phyloP scores from a whole-genome alignment of 805 yeast genomes.

The Saturnispora sekii region DNA sequence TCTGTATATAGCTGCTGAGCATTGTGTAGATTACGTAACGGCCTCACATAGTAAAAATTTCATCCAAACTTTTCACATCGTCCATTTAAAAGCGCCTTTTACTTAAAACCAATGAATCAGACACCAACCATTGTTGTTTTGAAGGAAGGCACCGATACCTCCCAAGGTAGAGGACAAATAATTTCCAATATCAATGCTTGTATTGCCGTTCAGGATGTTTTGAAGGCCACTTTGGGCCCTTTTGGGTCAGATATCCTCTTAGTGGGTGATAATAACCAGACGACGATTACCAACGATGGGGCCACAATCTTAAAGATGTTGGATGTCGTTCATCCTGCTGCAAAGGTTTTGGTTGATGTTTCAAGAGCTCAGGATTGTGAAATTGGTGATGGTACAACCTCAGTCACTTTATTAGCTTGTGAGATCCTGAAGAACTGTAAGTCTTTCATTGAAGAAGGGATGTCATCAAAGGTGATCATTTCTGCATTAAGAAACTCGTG shows the following conservation, averaged over 20 bases:
- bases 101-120: constrained; percentile 39
- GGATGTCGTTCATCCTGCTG: constrained; percentile 96
- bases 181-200: constrained; percentile 95
- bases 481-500: constrained; percentile 85
- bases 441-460: constrained; percentile 89
- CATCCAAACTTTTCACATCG: neutral
- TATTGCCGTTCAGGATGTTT: constrained; percentile 90
- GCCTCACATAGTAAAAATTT: neutral
- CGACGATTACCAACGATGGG: constrained; percentile 97
- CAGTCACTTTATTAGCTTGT: constrained; percentile 85
- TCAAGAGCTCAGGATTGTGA: constrained; percentile 97
- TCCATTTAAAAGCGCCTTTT: neutral
- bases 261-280: constrained; percentile 66
- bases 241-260: constrained; percentile 92
- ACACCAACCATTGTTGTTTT: constrained; percentile 97
- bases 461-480: constrained; percentile 79
- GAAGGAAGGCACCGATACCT: constrained; percentile 94
- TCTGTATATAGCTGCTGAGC: too few relatives aligned
- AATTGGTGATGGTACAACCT: constrained; percentile 97
- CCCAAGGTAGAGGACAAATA: constrained; percentile 95
- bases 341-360: constrained; percentile 87
- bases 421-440: constrained; percentile 86
- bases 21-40: too few relatives aligned
- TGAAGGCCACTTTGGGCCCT: constrained; percentile 93
- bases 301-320: constrained; percentile 92